Conservation (phyloP, 768 basidiomycete species). For the Rhodotorula babjevae region DNA sequence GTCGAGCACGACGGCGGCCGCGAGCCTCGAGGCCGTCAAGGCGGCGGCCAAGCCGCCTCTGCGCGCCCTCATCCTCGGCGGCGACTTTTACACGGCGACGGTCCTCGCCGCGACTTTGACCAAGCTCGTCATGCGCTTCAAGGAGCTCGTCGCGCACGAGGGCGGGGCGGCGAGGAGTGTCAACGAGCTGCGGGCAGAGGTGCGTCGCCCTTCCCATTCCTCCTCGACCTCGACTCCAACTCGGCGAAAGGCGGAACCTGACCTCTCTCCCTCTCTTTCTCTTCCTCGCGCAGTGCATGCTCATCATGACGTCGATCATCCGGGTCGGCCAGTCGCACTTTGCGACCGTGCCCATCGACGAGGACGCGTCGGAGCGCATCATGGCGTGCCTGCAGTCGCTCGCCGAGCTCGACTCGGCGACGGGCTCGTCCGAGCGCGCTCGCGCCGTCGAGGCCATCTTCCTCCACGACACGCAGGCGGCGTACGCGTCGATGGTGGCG, state of each 20-base stretch:
- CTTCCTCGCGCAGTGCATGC: slow-evolving; percentile 63
- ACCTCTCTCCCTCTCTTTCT: not conserved
- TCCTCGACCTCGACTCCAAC: too few species aligned
- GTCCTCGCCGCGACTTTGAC: slow-evolving; percentile 84
- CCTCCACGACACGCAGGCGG: slow-evolving; percentile 72
- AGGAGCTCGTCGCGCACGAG: slow-evolving; percentile 47
- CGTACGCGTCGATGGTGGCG: slow-evolving; percentile 90
- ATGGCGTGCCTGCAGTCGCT: slow-evolving; percentile 92
- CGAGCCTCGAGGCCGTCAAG: slow-evolving; percentile 73
- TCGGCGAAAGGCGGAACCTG: not conserved
- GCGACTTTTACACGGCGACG: slow-evolving; percentile 94
- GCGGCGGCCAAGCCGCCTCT: slow-evolving; percentile 85
- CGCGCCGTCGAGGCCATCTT: slow-evolving; percentile 54
- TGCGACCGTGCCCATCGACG: slow-evolving; percentile 89
- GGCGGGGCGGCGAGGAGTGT: slow-evolving; percentile 49
- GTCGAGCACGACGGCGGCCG: slow-evolving; percentile 49
- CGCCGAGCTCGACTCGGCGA: slow-evolving; percentile 56
- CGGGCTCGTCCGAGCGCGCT: slow-evolving; percentile 47
- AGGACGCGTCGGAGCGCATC: slow-evolving; percentile 93
- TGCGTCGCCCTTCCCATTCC: slow-evolving; percentile 44
- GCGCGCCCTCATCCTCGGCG: slow-evolving; percentile 80
- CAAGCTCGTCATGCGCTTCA: slow-evolving; percentile 78
- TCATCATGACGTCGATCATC: slow-evolving; percentile 95
- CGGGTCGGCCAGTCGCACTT: slow-evolving; percentile 97
- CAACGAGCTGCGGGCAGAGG: slow-evolving; percentile 83